phyloP scores from a whole-genome alignment of 805 yeast genomes.

The Wickerhamiella shivajii region DNA sequence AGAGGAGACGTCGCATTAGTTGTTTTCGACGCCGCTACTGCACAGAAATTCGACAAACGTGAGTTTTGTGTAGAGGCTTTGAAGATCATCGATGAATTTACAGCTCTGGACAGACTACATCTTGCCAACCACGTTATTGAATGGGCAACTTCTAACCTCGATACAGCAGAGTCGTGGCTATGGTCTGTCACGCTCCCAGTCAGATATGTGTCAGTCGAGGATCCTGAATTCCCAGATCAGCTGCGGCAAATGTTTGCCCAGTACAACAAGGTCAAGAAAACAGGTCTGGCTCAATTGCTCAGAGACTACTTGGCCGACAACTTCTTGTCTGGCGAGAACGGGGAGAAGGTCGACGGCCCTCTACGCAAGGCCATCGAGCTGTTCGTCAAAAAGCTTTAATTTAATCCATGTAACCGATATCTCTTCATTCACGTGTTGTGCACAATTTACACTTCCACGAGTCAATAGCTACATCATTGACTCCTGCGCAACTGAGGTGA shows the following conservation, averaged over 20 bases:
- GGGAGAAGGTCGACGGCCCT: slow-evolving; percentile 13
- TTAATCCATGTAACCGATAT: too few species aligned
- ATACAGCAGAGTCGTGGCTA: slow-evolving; percentile 24
- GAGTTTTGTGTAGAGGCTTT: slow-evolving; percentile 35
- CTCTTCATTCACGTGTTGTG: too few species aligned
- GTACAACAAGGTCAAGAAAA: slow-evolving; percentile 28
- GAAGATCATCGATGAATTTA: slow-evolving; percentile 50
- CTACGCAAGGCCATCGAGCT: slow-evolving; percentile 16
- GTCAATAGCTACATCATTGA: too few species aligned
- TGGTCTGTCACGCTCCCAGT: slow-evolving; percentile 57
- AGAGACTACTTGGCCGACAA: slow-evolving; percentile 17
- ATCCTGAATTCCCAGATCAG: slow-evolving; percentile 36
- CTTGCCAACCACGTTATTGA: slow-evolving; percentile 50
- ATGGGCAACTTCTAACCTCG: slow-evolving; percentile 31
- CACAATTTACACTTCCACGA: too few species aligned
- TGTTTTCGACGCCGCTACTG: slow-evolving; percentile 52
- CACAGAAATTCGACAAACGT: slow-evolving; percentile 29
- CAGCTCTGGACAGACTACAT: slow-evolving; percentile 52
- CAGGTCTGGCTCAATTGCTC: slow-evolving; percentile 16
- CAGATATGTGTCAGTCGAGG: slow-evolving; percentile 33
- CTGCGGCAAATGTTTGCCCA: slow-evolving; percentile 60
- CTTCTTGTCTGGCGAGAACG: slow-evolving; percentile 10
- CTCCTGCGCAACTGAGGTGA: too few species aligned
- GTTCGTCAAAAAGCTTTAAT: slow-evolving; percentile 8
- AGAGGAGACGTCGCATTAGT: slow-evolving; percentile 60